Base-by-base conservation (phyloP, 75 land plant species). In the Pseudotsuga menziesii region DNA sequence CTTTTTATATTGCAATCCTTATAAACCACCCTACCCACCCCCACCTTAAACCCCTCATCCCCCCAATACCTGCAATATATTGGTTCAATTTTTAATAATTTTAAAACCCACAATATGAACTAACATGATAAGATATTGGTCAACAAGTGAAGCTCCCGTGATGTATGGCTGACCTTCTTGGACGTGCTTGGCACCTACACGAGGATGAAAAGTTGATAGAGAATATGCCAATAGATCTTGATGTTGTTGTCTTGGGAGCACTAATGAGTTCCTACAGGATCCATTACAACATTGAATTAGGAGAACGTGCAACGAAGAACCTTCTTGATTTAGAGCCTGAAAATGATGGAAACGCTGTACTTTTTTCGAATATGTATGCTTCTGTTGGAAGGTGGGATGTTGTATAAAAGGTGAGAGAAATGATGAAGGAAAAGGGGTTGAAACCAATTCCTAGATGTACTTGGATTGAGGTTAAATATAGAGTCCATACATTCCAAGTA, bases 161-260 rank as follows among this genome's bases (percentile, higher is more conserved):
- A n/a, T n/a, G n/a, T n/a, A 64, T 89, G 57, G 93, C 89, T 5
- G 93, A 91, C 57, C 81, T 91, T 83, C 85, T 91, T 61, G 93
- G 91, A 27, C 78, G 91, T 78, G 86, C 87, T 25, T 87, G 88
- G 64, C 62, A 56, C 22, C 56, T 91, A 44, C 85, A 91, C 26
- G 80, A 91, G 72, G 93, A 87, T 1, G 75, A 86, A 55, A 52
- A 84, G 41, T 62, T 91, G 9, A 83, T 91, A 26, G 61, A 44
- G 1, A 77, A 57, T 27, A 88, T 91, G 89, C 77, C 84, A 2
- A 12, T 80, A 25, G 66, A 76, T 5, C 80, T 74, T 20, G 76
- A 82, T 64, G 70, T 61, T 2, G 80, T 84, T 61, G 89, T 86
- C 3, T 90, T 86, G 92, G 83, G 90, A 74, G 85, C 88, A 52